Evolutionary conservation across 164 flowering plant genomes (phyloP).

Genomic region (Malania oleifera): DNA sequence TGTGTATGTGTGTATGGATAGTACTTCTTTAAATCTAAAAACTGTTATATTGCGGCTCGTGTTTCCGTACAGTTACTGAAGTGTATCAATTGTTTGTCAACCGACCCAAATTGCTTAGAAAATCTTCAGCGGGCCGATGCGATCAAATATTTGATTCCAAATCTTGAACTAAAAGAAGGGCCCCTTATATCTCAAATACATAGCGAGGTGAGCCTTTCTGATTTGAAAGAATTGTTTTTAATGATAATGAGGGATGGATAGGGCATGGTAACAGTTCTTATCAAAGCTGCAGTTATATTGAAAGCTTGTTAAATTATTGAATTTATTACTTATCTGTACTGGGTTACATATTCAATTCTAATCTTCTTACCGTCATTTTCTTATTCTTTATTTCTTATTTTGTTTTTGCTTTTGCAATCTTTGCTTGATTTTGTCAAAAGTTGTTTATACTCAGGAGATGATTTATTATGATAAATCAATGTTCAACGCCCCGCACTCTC

Average conservation of each 20-base stretch:
- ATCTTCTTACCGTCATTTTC: too few relatives aligned
- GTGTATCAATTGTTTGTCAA: slow-evolving; percentile 87
- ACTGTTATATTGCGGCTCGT: slow-evolving; percentile 8
- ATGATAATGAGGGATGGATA: not conserved
- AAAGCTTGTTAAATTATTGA: not conserved
- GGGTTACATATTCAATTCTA: too few relatives aligned
- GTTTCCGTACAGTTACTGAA: slow-evolving; percentile 53
- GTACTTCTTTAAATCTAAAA: too few relatives aligned
- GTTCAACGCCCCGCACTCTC: too few relatives aligned
- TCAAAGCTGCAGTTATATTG: not conserved
- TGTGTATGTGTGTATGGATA: too few relatives aligned
- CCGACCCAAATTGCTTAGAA: slow-evolving; percentile 96
- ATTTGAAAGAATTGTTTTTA: not conserved
- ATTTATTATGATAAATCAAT: too few relatives aligned
- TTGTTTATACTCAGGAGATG: not conserved
- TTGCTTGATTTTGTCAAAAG: not conserved
- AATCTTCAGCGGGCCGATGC: slow-evolving; percentile 97
- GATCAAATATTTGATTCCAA: slow-evolving; percentile 89
- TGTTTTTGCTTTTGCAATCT: not conserved
- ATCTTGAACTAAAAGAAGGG: slow-evolving; percentile 94
- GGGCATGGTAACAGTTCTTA: not conserved
- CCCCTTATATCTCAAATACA: slow-evolving; percentile 81
- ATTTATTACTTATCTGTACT: not conserved
- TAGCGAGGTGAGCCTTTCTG: slow-evolving; percentile 55
- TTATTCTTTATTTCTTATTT: too few relatives aligned